Evolutionary conservation across 129 eudicot species (phyloP).

Genomic region (Gnaphalium uliginosum): DNA sequence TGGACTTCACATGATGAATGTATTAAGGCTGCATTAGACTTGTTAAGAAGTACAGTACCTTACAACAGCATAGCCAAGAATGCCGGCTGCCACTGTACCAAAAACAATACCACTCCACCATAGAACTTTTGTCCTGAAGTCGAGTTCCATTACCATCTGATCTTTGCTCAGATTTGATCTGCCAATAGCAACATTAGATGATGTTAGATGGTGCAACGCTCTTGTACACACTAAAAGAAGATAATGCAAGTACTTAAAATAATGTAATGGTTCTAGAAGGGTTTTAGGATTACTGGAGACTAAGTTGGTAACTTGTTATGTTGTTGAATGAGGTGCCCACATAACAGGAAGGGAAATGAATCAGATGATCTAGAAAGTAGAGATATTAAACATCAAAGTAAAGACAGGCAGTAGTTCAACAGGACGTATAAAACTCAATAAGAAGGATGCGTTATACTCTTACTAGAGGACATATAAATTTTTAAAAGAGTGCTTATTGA

Average conservation of each 20-base stretch:
- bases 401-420: too few species aligned
- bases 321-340: too few species aligned
- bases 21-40: background rate
- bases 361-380: too few species aligned
- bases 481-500: too few species aligned
- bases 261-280: background rate
- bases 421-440: too few species aligned
- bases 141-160: conserved; percentile 72
- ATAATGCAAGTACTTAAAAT: background rate
- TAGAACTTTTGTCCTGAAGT: conserved; percentile 58
- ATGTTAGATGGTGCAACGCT: background rate
- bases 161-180: conserved; percentile 79
- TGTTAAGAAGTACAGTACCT: conserved; percentile 46
- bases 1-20: background rate
- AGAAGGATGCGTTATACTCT: too few species aligned
- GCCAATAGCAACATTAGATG: conserved; percentile 25
- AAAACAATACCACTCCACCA: conserved; percentile 70
- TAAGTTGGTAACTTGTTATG: too few species aligned
- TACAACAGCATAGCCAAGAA: conserved; percentile 68
- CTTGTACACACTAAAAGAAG: too few species aligned
- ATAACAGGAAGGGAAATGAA: too few species aligned
- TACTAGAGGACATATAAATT: too few species aligned
- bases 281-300: too few species aligned
- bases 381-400: too few species aligned
- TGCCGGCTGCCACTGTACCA: conserved; percentile 67